Base-by-base conservation (phyloP, 345 rosid species). In the Hypericum androsaemum region DNA sequence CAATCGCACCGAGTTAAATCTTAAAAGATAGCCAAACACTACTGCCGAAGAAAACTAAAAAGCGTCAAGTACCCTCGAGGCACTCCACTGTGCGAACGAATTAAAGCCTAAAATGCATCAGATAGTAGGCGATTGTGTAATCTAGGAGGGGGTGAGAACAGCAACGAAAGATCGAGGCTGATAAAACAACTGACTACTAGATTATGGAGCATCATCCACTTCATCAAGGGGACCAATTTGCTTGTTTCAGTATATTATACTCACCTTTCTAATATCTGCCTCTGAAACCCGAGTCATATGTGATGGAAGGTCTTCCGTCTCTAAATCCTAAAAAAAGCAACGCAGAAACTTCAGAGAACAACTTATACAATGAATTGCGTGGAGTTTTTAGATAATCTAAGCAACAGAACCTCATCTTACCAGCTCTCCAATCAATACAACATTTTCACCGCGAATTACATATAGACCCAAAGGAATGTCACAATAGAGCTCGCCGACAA, bases 381-480 rank as follows among this genome's bases (percentile, higher is more conserved):
- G 11, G 0, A 16, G 15, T 3, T 43, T 10, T 46, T 8, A 36
- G 32, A 60, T 39, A 22, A 52, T 47, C 41, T 12, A 37, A 41
- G 58, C 3, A 13, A 57, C 22, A 5, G 41, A 22, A 22, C 4
- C 4, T 52, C 11, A 32, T 44, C 83, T 56, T 81, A 92, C 98
- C 87, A 92, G 78, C 70, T 90, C 96, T 38, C 98, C 98, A 49
- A 92, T 84, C 50, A 87, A 71, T 60, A 88, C 98, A 61, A 88
- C 95, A 83, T 92, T 92, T 76, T 90, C 98, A 12, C 94, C 95
- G 48, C 97, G 89, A 51, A 88, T 85, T 52, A 92, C 80, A 61
- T 92, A 92, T 32, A 88, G 80, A 69, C 97, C 98, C 66, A 88
- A 66, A 43, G 96, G 97, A 58, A 92, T 88, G 58, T 92, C 97